These are phyloP conservation scores for Solanum aculeatissimum DNA, from an alignment of 305 asterid species.

Conservation along the genomic window DNA sequence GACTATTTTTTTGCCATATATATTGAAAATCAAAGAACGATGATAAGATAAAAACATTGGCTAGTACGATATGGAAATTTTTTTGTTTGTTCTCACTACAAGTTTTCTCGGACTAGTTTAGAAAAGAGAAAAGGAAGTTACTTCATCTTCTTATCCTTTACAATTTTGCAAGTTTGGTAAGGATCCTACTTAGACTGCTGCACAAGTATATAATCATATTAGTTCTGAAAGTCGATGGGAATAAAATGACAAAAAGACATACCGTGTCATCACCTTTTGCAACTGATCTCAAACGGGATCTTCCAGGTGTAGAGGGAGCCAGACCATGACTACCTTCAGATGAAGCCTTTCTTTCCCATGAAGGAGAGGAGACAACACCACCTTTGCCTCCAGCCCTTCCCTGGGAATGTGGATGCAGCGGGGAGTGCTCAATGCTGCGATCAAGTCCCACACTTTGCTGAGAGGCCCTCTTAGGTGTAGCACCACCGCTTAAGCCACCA, in stretches of 20 bases:
- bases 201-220: not conserved
- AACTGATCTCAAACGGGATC: conserved; percentile 75
- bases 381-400: conserved; percentile 34
- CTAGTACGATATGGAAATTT: not conserved
- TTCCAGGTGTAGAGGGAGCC: conserved; percentile 80
- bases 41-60: not conserved
- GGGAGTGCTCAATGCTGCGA: conserved; percentile 59
- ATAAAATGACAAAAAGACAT: conserved; percentile 9
- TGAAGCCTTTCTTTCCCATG: conserved; percentile 68
- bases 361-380: conserved; percentile 64
- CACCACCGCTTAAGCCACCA: conserved; percentile 41
- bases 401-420: conserved; percentile 52
- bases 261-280: conserved; percentile 69
- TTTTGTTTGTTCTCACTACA: not conserved
- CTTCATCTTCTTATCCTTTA: not conserved
- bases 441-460: conserved; percentile 48
- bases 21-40: not conserved
- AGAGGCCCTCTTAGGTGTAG: conserved; percentile 51
- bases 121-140: not conserved
- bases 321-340: conserved; percentile 50
- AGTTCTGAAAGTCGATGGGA: not conserved
- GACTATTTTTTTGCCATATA: not conserved
- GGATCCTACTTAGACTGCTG: not conserved
- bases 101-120: not conserved
- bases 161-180: not conserved